Percentiles rank a stretch among this genome's conserved stretches.
Evolutionary conservation across 148 eudicot species (phyloP).

Genomic region (Vaccinium corymbosum): DNA sequence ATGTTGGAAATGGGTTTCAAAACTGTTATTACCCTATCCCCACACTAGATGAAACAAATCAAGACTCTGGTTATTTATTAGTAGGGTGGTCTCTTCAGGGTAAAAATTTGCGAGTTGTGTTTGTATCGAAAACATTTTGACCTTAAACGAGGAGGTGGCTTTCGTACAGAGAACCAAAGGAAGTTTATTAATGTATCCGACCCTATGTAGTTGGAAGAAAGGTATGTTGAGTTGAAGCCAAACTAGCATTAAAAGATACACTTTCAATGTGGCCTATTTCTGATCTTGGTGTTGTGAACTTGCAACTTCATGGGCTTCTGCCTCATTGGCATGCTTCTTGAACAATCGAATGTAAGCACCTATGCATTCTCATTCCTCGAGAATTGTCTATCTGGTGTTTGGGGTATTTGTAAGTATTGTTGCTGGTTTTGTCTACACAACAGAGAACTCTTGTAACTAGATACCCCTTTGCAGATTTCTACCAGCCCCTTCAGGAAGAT

Average conservation of each 20-base stretch:
- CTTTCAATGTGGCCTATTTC: not conserved
- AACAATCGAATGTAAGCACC: not conserved
- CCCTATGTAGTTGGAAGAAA: not conserved
- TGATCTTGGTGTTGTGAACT: not conserved
- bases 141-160: not conserved
- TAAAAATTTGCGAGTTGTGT: not conserved
- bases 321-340: not conserved
- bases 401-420: not conserved
- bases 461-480: constrained; percentile 62
- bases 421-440: not conserved
- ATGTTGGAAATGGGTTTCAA: not conserved
- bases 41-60: not conserved
- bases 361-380: not conserved
- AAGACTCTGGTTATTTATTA: constrained; percentile 8
- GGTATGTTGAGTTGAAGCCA: not conserved
- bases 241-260: not conserved
- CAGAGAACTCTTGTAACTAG: not conserved
- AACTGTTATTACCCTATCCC: not conserved
- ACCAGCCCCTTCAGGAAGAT: constrained; percentile 78
- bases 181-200: not conserved
- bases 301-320: not conserved
- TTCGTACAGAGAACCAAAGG: not conserved
- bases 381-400: not conserved
- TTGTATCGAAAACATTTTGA: not conserved
- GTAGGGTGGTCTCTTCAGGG: not conserved